phyloP scores from a whole-genome alignment of 371 early-diverging fungal genomes.

The Rhizopus microsporus region DNA sequence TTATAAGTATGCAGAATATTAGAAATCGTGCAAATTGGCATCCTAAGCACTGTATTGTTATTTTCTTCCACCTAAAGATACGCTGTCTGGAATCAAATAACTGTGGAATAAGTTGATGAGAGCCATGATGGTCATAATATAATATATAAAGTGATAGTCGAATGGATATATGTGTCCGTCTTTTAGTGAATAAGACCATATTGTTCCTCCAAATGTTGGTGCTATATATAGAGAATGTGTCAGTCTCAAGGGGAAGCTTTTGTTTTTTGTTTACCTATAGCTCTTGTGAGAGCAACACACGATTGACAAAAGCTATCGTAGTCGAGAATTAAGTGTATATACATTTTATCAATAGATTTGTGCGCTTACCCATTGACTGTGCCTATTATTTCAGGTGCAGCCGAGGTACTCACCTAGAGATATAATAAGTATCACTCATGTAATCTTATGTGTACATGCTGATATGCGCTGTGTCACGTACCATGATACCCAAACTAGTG shows the following conservation, averaged over 20 bases:
- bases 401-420: conserved; percentile 58
- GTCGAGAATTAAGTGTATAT: background rate
- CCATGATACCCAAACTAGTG: conserved; percentile 66
- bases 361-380: conserved; percentile 61
- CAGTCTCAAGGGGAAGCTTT: background rate
- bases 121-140: conserved; percentile 43
- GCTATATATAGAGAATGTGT: conserved; percentile 17
- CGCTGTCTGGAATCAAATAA: conserved; percentile 33
- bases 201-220: conserved; percentile 64
- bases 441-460: too few species aligned
- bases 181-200: conserved; percentile 66
- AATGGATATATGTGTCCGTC: conserved; percentile 61
- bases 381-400: conserved; percentile 58
- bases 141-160: conserved; percentile 63
- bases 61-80: conserved; percentile 19
- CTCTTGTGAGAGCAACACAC: conserved; percentile 61
- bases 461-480: conserved; percentile 10
- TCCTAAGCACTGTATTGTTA: too few species aligned
- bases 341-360: background rate
- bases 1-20: too few species aligned
- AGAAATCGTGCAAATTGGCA: too few species aligned
- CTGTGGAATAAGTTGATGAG: conserved; percentile 42
- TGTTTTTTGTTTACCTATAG: conserved; percentile 44
- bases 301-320: conserved; percentile 54
- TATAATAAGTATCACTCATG: too few species aligned